Evolutionary conservation across 495 filamentous ascomycete genomes (phyloP).

Genomic region (Daldinia decipiens): DNA sequence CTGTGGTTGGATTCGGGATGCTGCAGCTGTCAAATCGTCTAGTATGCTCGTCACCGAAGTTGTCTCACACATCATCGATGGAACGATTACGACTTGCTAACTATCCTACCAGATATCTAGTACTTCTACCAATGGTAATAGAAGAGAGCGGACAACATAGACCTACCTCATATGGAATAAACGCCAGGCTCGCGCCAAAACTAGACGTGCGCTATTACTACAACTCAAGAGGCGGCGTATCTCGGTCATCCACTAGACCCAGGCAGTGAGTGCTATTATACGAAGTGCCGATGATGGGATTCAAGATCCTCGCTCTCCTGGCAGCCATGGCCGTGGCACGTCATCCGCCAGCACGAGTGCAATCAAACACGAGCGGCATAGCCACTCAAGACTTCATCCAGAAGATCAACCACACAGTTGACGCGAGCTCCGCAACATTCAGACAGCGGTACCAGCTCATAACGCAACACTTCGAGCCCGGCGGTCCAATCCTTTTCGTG

Average conservation of each 20-base stretch:
- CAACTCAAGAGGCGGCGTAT: neutral
- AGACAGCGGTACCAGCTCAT: conserved; percentile 39
- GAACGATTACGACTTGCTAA: neutral
- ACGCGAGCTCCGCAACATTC: conserved; percentile 30
- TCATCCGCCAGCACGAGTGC: conserved; percentile 15
- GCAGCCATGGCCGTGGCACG: conserved; percentile 15
- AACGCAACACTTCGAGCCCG: conserved; percentile 36
- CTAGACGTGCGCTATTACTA: neutral
- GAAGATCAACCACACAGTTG: conserved; percentile 32
- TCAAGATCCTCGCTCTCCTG: conserved; percentile 14
- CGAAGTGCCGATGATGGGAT: conserved; percentile 5
- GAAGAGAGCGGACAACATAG: neutral
- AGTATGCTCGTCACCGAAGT: neutral
- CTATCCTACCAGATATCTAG: neutral
- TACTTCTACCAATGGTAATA: neutral
- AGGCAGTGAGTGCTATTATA: neutral
- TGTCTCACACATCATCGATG: neutral
- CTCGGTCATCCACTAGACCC: neutral
- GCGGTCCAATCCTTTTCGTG: conserved; percentile 41
- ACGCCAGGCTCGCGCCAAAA: neutral
- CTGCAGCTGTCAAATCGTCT: conserved; percentile 1
- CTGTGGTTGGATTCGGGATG: neutral
- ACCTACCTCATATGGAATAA: conserved; percentile 3
- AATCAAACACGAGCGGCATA: conserved; percentile 29
- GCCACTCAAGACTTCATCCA: conserved; percentile 37